These are phyloP conservation scores for Rubus parviflorus DNA, from an alignment of 306 rosid species.

Conservation along the genomic window DNA sequence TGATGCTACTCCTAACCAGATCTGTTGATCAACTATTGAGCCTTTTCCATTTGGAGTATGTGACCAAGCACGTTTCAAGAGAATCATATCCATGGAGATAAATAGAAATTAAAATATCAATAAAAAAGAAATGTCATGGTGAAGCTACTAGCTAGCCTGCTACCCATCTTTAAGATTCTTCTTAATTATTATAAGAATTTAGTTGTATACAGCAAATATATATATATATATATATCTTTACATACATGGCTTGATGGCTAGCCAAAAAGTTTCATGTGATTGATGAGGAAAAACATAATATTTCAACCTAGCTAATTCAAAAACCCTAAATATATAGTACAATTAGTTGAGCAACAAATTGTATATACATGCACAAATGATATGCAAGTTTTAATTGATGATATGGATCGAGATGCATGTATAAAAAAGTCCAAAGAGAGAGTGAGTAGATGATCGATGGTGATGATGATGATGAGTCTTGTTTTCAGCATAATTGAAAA, in stretches of 20 bases:
- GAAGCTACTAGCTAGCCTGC: constrained; percentile 4
- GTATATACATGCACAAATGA: neutral
- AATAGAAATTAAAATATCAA: neutral
- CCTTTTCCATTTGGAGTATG: neutral
- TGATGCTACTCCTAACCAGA: constrained; percentile 13
- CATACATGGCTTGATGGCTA: too few species aligned
- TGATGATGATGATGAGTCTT: neutral
- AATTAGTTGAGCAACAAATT: neutral
- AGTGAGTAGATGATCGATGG: neutral
- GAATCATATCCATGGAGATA: constrained; percentile 6
- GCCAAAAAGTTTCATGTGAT: neutral
- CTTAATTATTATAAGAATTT: neutral
- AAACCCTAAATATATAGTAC: neutral
- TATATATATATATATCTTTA: neutral
- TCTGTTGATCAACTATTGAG: constrained; percentile 9
- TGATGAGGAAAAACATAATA: neutral
- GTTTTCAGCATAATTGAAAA: constrained; percentile 4
- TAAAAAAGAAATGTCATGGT: neutral
- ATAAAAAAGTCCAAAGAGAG: neutral
- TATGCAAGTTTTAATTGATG: neutral
- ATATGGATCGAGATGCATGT: neutral
- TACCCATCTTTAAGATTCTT: constrained; percentile 2
- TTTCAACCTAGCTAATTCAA: neutral
- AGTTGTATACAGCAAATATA: neutral
- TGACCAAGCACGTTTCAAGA: constrained; percentile 7